A percentile compares a stretch with the other conserved stretches of the same genome.
These are phyloP conservation scores for Globisporangium cederbergense DNA, from an alignment of 352 stramenopile species.

Conservation along the genomic window DNA sequence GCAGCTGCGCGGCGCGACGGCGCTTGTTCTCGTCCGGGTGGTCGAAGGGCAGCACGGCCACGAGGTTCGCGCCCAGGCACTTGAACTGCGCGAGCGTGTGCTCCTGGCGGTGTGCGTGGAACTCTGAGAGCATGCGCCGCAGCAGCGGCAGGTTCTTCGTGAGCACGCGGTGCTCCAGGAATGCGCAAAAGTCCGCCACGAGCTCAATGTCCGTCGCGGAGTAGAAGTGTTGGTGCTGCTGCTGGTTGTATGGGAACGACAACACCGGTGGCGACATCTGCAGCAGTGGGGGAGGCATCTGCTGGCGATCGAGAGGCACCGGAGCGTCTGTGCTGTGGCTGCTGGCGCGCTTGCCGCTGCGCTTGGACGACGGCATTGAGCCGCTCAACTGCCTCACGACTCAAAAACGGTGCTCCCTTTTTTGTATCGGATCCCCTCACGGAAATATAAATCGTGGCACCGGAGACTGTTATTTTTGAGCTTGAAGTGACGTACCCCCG, in stretches of 20 bases:
- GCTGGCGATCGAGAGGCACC: too few relatives aligned
- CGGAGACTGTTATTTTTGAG: too few relatives aligned
- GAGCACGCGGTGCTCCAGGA: constrained; percentile 45
- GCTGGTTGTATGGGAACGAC: not conserved
- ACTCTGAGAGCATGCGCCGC: constrained; percentile 54
- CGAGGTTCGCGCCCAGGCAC: constrained; percentile 26
- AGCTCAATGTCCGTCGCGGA: constrained; percentile 25
- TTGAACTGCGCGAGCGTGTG: constrained; percentile 39
- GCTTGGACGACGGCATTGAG: not conserved
- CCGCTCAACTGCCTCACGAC: too few relatives aligned
- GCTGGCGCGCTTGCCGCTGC: not conserved
- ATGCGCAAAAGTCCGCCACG: constrained; percentile 51
- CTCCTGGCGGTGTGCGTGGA: constrained; percentile 39
- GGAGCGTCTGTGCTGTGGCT: too few relatives aligned
- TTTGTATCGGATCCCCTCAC: too few relatives aligned
- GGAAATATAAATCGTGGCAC: too few relatives aligned
- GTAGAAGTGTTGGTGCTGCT: not conserved
- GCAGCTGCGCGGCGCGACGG: constrained; percentile 21
- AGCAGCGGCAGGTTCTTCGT: constrained; percentile 45
- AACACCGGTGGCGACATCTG: too few relatives aligned
- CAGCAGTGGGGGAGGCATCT: too few relatives aligned
- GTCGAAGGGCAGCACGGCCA: constrained; percentile 40
- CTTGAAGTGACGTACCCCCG: too few relatives aligned
- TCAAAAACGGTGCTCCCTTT: too few relatives aligned
- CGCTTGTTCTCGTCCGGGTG: constrained; percentile 9